phyloP scores from a whole-genome alignment of 352 stramenopile genomes.

The Elongisporangium senticosum region DNA sequence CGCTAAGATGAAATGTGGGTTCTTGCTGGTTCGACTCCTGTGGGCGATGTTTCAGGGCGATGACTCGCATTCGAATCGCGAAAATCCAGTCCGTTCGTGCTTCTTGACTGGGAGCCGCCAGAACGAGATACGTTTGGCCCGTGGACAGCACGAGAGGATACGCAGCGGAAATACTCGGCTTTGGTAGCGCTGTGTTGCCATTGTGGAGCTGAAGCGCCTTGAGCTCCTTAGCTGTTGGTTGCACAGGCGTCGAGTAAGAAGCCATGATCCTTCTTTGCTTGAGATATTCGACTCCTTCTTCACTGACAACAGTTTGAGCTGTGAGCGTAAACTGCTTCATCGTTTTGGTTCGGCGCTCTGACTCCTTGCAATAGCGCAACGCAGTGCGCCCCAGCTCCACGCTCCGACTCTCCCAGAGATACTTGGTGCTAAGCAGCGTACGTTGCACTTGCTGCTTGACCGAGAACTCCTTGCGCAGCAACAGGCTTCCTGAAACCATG shows the following conservation, averaged over 20 bases:
- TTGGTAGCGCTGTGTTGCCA: background rate
- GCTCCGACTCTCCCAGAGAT: conserved; percentile 53
- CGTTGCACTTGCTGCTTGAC: conserved; percentile 46
- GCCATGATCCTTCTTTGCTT: conserved; percentile 25
- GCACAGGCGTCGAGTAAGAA: conserved; percentile 34
- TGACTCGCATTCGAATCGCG: conserved; percentile 60
- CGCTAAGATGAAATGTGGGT: conserved; percentile 23
- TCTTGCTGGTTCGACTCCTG: conserved; percentile 12
- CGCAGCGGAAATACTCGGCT: conserved; percentile 6
- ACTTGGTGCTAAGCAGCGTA: conserved; percentile 50
- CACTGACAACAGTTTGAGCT: conserved; percentile 38
- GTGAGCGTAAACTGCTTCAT: conserved; percentile 76
- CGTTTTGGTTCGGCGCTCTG: conserved; percentile 29
- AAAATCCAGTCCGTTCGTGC: conserved; percentile 54
- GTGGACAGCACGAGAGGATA: conserved; percentile 63
- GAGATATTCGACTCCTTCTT: conserved; percentile 54
- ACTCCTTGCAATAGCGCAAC: conserved; percentile 44
- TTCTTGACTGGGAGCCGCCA: conserved; percentile 37
- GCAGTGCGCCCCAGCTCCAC: conserved; percentile 53
- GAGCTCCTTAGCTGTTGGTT: conserved; percentile 25
- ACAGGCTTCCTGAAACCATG: conserved; percentile 40
- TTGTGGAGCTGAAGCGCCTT: conserved; percentile 3
- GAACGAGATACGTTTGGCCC: conserved; percentile 39
- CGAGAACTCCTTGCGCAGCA: conserved; percentile 50
- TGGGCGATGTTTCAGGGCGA: conserved; percentile 50